These are phyloP conservation scores for Byssoonygena ceratinophila DNA, from an alignment of 2,329 filamentous ascomycete genomes.

Conservation along the genomic window DNA sequence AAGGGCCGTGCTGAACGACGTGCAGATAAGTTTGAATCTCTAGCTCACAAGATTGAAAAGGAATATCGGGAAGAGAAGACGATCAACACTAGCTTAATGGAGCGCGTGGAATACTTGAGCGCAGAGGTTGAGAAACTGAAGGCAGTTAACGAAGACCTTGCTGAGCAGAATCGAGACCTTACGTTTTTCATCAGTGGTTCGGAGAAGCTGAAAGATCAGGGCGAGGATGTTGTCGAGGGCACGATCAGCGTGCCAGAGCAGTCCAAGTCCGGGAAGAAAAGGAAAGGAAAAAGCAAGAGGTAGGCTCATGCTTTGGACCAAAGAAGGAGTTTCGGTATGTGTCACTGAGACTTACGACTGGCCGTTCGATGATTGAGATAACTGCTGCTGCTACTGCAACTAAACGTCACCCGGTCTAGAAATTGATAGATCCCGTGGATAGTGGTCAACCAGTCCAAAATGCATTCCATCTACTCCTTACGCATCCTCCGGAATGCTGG, in stretches of 20 bases:
- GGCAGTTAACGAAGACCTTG: slow-evolving; percentile 57
- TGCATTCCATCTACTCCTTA: not conserved
- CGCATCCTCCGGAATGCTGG: not conserved
- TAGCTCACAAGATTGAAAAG: slow-evolving; percentile 65
- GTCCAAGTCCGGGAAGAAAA: slow-evolving; percentile 44
- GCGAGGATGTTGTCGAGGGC: slow-evolving; percentile 65
- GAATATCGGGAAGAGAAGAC: slow-evolving; percentile 78
- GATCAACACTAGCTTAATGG: slow-evolving; percentile 68
- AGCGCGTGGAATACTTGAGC: slow-evolving; percentile 59
- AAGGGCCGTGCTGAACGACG: slow-evolving; percentile 57
- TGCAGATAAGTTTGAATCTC: slow-evolving; percentile 59
- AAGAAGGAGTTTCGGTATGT: not conserved
- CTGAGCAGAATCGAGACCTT: slow-evolving; percentile 78
- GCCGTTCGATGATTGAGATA: no score
- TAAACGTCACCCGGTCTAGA: not conserved
- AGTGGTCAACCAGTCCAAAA: not conserved
- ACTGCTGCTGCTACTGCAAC: not conserved
- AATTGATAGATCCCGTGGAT: not conserved
- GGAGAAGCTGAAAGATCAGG: slow-evolving; percentile 62
- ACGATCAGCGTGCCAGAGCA: slow-evolving; percentile 55
- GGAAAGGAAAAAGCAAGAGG: slow-evolving; percentile 23
- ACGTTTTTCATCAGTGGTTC: slow-evolving; percentile 77
- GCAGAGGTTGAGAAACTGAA: slow-evolving; percentile 49
- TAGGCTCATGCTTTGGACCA: not conserved
- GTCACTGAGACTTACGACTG: not conserved